These are phyloP conservation scores for Quercus tomentella DNA, from an alignment of 331 rosid genomes.

Conservation along the genomic window DNA sequence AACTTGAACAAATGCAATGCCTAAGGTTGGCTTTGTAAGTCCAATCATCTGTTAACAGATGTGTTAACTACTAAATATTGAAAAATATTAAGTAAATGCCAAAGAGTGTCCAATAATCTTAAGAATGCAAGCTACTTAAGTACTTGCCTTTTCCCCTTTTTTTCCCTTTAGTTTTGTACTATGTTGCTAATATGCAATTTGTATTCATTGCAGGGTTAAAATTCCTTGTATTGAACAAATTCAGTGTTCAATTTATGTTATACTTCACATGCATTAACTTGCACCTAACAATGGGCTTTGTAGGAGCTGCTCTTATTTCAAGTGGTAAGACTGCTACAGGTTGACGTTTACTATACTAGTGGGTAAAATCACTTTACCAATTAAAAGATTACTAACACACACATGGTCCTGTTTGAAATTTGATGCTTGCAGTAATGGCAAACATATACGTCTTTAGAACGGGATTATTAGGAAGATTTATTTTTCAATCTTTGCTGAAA, in stretches of 20 bases:
- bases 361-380: not conserved
- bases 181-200: too few species aligned
- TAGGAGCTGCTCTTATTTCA: not conserved
- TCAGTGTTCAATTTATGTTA: too few species aligned
- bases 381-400: not conserved
- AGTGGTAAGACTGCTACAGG: slow-evolving; percentile 80
- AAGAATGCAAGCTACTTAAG: too few species aligned
- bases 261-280: too few species aligned
- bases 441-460: slow-evolving; percentile 73
- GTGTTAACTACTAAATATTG: not conserved
- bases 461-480: slow-evolving; percentile 66
- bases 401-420: not conserved
- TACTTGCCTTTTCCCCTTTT: too few species aligned
- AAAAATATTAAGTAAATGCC: too few species aligned
- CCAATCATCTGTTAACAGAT: slow-evolving; percentile 71
- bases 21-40: slow-evolving; percentile 71
- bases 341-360: slow-evolving; percentile 20
- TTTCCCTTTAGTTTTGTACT: too few species aligned
- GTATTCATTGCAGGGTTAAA: too few species aligned
- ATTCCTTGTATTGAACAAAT: too few species aligned
- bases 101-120: too few species aligned
- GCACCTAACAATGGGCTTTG: too few species aligned
- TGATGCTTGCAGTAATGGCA: slow-evolving; percentile 49
- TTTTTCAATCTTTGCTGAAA: slow-evolving; percentile 56
- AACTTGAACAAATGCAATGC: slow-evolving; percentile 42